These are phyloP conservation scores for Cladosporium sp. DNA, from an alignment of 2,329 filamentous ascomycete genomes.

Conservation along the genomic window DNA sequence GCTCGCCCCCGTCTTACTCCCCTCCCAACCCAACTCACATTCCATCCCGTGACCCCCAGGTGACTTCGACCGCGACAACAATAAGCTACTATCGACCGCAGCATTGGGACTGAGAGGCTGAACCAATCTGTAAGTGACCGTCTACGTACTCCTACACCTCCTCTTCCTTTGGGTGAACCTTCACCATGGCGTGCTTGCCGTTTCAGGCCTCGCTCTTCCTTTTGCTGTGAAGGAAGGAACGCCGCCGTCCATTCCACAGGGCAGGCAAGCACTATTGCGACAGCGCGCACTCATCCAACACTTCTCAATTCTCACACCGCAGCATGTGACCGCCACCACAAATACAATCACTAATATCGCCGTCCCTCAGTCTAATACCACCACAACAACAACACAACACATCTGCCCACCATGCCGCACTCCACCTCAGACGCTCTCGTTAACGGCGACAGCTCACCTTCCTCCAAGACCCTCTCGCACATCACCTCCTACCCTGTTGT, in stretches of 20 bases:
- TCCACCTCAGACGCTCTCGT: slow-evolving; percentile 43
- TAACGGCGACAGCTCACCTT: slow-evolving; percentile 51
- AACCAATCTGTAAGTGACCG: neutral
- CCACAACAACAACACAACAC: neutral
- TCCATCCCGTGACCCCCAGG: slow-evolving; percentile 3
- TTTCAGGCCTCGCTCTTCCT: neutral
- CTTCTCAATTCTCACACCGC: neutral
- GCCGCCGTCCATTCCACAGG: neutral
- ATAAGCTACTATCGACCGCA: neutral
- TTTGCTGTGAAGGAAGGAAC: neutral
- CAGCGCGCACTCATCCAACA: neutral
- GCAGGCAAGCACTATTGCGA: neutral
- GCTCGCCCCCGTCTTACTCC: slow-evolving; percentile 3
- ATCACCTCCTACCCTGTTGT: slow-evolving; percentile 82
- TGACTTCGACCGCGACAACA: neutral
- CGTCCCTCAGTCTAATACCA: neutral
- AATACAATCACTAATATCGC: neutral
- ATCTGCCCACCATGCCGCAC: slow-evolving; percentile 49
- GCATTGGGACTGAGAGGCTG: neutral
- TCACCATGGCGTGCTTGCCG: slow-evolving; percentile 2
- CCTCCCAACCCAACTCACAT: neutral
- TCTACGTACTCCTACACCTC: neutral
- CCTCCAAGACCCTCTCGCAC: slow-evolving; percentile 59
- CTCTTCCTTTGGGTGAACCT: neutral
- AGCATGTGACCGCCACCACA: neutral